Conservation (phyloP, 768 basidiomycete genomes). For the Piloderma croceum region DNA sequence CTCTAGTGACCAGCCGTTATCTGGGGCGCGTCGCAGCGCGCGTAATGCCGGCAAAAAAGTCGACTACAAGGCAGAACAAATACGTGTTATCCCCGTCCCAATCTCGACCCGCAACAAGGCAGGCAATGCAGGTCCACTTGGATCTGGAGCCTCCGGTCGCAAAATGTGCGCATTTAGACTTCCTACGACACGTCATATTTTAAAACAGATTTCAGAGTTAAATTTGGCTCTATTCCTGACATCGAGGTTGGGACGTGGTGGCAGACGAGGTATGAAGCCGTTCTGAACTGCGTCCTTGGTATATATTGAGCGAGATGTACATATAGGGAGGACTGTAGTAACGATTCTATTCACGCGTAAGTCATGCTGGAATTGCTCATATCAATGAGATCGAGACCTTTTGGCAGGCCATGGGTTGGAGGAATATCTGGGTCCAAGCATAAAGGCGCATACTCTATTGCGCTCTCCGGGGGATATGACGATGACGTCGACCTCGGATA, state of each 20-base stretch:
- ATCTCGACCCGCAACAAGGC: slow-evolving; percentile 31
- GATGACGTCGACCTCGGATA: slow-evolving; percentile 82
- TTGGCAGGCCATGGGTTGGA: slow-evolving; percentile 68
- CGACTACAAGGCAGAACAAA: slow-evolving; percentile 47
- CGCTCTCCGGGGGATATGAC: slow-evolving; percentile 84
- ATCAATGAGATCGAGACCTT: too few species aligned
- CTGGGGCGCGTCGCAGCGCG: slow-evolving; percentile 55
- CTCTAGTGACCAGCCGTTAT: slow-evolving; percentile 11
- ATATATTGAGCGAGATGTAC: slow-evolving; percentile 1
- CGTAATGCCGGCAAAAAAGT: slow-evolving; percentile 55
- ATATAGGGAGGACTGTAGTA: slow-evolving; percentile 55
- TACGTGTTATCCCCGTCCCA: slow-evolving; percentile 28
- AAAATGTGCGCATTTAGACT: slow-evolving; percentile 45
- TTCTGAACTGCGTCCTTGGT: not conserved
- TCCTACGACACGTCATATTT: slow-evolving; percentile 1
- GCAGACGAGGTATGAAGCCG: slow-evolving; percentile 49
- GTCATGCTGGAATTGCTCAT: too few species aligned
- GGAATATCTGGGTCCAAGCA: slow-evolving; percentile 63
- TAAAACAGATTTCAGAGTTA: slow-evolving; percentile 36
- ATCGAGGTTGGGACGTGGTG: slow-evolving; percentile 81
- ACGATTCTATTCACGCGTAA: slow-evolving; percentile 81
- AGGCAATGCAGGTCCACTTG: slow-evolving; percentile 14
- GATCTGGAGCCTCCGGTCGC: slow-evolving; percentile 29
- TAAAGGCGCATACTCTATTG: slow-evolving; percentile 79
- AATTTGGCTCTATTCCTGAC: slow-evolving; percentile 79